A percentile compares a stretch with the other conserved stretches of the same genome.
Conservation (phyloP, 192 early-diverging fungal species). For the Gonapodya prolifera region DNA sequence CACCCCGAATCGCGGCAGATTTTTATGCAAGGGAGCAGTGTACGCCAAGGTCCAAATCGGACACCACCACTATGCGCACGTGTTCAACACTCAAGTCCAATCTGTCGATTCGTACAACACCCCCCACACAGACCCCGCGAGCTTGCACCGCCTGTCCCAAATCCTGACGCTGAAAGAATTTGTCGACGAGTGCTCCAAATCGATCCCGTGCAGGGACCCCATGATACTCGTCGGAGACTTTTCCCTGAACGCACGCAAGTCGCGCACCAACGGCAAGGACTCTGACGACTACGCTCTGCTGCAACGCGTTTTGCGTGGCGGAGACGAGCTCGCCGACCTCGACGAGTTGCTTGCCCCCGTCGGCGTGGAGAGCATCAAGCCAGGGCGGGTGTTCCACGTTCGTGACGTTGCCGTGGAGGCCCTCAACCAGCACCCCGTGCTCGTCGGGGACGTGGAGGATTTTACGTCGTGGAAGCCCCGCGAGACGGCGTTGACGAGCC, state of each 20-base stretch:
- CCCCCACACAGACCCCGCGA: slow-evolving; percentile 38
- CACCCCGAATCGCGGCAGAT: slow-evolving; percentile 10
- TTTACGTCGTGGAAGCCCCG: background rate
- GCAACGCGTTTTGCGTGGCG: slow-evolving; percentile 15
- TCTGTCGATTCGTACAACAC: slow-evolving; percentile 50
- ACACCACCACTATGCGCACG: slow-evolving; percentile 32
- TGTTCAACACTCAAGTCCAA: slow-evolving; percentile 79
- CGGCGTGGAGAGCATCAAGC: background rate
- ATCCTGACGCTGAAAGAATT: slow-evolving; percentile 51
- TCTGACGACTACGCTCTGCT: slow-evolving; percentile 23
- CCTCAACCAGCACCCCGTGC: slow-evolving; percentile 10
- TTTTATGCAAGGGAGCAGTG: slow-evolving; percentile 60
- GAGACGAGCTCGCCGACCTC: slow-evolving; percentile 6
- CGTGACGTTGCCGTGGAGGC: background rate
- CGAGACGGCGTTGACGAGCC: slow-evolving; percentile 1
- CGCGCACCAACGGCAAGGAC: slow-evolving; percentile 8
- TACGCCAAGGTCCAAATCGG: slow-evolving; percentile 57
- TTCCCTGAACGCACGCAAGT: slow-evolving; percentile 46
- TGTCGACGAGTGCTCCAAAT: slow-evolving; percentile 33
- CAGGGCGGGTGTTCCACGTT: background rate
- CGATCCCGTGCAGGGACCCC: slow-evolving; percentile 29
- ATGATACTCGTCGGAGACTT: slow-evolving; percentile 57
- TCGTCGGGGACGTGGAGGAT: background rate
- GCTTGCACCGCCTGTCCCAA: slow-evolving; percentile 45
- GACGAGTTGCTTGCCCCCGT: slow-evolving; percentile 4